Evolutionary conservation across 495 filamentous ascomycete species (phyloP).

Genomic region (Penicillium cataractarum): DNA sequence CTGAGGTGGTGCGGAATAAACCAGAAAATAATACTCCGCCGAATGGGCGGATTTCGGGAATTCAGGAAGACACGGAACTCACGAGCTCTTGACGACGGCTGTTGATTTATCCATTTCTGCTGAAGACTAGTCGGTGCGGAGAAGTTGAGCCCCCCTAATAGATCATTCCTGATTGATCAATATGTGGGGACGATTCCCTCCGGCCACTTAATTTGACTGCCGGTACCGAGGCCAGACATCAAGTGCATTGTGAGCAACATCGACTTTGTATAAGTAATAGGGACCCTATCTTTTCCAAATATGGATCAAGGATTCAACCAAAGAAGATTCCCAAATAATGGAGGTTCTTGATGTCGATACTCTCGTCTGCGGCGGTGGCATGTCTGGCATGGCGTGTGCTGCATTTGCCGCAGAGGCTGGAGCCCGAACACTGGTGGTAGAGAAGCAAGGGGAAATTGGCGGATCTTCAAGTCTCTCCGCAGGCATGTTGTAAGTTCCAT

Average conservation of each 20-base stretch:
- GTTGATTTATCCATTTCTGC: not conserved
- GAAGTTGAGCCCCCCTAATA: not conserved
- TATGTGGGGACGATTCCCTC: not conserved
- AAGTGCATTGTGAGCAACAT: not conserved
- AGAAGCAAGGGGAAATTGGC: constrained; percentile 28
- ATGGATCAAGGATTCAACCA: too few species aligned
- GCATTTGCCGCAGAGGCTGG: constrained; percentile 31
- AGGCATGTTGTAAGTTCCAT: constrained; percentile 29
- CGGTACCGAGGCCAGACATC: not conserved
- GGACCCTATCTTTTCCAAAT: not conserved
- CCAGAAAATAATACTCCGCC: not conserved
- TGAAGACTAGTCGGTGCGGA: not conserved
- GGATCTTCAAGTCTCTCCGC: constrained; percentile 33
- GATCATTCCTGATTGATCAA: not conserved
- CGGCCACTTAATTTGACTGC: not conserved
- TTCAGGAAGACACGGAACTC: not conserved
- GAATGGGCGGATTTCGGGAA: not conserved
- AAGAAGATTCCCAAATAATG: too few species aligned
- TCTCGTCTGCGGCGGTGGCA: constrained; percentile 34
- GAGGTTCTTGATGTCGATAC: constrained; percentile 27
- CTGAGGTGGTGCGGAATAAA: not conserved
- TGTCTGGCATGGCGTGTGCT: constrained; percentile 37
- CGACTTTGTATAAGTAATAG: not conserved
- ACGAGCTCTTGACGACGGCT: not conserved
- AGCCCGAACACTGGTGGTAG: constrained; percentile 26